Percentiles rank a stretch among this genome's conserved stretches.
phyloP scores from a whole-genome alignment of 805 yeast genomes.

The Clavispora vitiphila region DNA sequence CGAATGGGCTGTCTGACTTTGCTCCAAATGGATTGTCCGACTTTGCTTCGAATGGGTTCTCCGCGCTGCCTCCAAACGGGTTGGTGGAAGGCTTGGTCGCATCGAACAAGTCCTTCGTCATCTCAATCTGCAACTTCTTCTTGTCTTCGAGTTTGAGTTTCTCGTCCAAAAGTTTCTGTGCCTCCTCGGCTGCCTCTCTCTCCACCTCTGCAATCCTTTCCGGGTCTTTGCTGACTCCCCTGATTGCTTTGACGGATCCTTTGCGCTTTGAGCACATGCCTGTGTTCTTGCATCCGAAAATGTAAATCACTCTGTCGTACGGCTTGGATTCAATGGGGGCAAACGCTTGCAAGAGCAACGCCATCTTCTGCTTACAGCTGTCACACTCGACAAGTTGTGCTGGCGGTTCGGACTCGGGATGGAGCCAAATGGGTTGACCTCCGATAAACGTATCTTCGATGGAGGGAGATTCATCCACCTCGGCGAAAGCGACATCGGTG shows the following conservation, averaged over 20 bases:
- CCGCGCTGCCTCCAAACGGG: conserved; percentile 25
- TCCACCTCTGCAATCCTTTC: conserved; percentile 36
- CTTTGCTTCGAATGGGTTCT: conserved; percentile 18
- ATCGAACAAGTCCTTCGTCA: conserved; percentile 37
- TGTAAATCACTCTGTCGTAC: conserved; percentile 77
- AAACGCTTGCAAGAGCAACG: conserved; percentile 70
- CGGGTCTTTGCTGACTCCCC: conserved; percentile 69
- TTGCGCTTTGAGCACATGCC: conserved; percentile 56
- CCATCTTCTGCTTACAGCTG: conserved; percentile 58
- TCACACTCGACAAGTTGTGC: conserved; percentile 54
- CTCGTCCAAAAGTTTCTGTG: conserved; percentile 32
- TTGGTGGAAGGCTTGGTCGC: conserved; percentile 18
- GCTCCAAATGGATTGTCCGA: conserved; percentile 19
- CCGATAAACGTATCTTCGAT: conserved; percentile 78
- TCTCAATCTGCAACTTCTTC: conserved; percentile 32
- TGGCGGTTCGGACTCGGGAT: conserved; percentile 53
- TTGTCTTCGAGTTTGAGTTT: conserved; percentile 40
- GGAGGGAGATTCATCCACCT: conserved; percentile 31
- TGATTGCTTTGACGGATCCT: conserved; percentile 69
- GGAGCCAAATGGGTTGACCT: conserved; percentile 64
- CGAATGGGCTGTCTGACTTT: neutral
- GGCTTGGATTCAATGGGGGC: conserved; percentile 69
- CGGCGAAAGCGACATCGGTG: conserved; percentile 53
- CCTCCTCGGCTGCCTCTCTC: conserved; percentile 26
- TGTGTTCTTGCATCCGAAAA: conserved; percentile 65